phyloP scores from a whole-genome alignment of 306 rosid genomes.

The Cyclanthera cordifolia region DNA sequence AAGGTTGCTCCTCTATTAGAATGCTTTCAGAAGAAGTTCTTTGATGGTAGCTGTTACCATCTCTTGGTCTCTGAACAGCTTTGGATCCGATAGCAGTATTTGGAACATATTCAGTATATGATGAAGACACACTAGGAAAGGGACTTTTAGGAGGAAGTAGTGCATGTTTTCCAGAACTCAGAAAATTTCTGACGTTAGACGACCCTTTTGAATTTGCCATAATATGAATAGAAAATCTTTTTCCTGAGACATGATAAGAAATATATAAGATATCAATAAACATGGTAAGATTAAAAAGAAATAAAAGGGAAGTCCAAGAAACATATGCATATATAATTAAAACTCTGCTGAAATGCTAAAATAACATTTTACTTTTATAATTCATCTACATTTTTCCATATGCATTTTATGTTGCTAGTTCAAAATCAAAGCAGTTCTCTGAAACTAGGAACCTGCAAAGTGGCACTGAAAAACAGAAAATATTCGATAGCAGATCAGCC shows the following conservation, averaged over 20 bases:
- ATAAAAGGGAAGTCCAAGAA: not conserved
- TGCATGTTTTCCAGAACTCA: constrained; percentile 78
- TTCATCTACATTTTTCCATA: not conserved
- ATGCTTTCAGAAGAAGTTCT: constrained; percentile 91
- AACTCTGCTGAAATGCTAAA: not conserved
- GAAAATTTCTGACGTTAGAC: constrained; percentile 52
- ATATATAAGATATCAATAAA: not conserved
- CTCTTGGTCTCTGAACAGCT: constrained; percentile 56
- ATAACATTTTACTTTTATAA: not conserved
- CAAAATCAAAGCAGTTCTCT: not conserved
- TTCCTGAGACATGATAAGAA: constrained; percentile 18
- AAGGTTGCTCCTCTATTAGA: constrained; percentile 87
- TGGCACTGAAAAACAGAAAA: not conserved
- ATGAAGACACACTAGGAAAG: constrained; percentile 70
- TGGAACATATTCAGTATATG: constrained; percentile 64
- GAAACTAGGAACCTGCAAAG: not conserved
- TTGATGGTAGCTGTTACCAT: constrained; percentile 65
- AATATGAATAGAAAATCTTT: constrained; percentile 28
- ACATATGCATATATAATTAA: not conserved
- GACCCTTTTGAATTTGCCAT: constrained; percentile 92
- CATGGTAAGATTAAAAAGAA: not conserved
- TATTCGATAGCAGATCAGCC: not conserved
- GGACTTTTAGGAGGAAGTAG: constrained; percentile 97
- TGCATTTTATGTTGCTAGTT: not conserved
- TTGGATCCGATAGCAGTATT: constrained; percentile 48